Percentiles rank a stretch among this genome's conserved stretches.
These are phyloP conservation scores for Cystobasidiopsis lactophilus DNA, from an alignment of 768 basidiomycete genomes.

Conservation along the genomic window DNA sequence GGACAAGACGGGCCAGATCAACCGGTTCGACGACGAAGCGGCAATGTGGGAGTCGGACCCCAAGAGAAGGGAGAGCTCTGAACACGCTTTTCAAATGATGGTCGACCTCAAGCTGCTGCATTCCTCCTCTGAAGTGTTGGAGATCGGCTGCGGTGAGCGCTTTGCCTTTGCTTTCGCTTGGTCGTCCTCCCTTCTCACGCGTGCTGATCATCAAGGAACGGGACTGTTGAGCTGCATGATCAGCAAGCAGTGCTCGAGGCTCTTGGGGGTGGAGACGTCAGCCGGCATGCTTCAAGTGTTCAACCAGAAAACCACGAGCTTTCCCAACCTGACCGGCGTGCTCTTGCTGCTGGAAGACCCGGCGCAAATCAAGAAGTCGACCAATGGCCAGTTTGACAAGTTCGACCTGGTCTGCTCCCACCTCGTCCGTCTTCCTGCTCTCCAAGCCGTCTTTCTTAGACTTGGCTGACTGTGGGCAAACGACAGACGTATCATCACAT, in stretches of 20 bases:
- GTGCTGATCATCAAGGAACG: neutral
- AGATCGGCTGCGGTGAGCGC: neutral
- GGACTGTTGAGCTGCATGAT: neutral
- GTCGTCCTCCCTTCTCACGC: neutral
- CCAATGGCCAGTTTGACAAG: neutral
- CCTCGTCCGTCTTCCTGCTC: neutral
- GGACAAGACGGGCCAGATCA: too few species aligned
- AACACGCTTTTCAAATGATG: too few species aligned
- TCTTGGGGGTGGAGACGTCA: neutral
- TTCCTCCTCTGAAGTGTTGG: neutral
- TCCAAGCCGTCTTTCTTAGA: neutral
- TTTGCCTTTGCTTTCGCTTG: neutral
- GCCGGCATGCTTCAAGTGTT: neutral
- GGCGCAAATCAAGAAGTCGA: neutral
- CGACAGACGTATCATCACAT: constrained; percentile 1
- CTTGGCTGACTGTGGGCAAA: neutral
- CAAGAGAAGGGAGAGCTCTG: too few species aligned
- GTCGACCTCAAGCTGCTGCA: neutral
- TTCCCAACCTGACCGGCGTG: neutral
- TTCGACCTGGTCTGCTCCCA: constrained; percentile 2
- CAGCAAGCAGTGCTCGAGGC: neutral
- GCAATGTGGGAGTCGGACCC: too few species aligned
- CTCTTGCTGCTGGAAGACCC: neutral
- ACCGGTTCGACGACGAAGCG: too few species aligned
- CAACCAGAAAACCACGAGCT: neutral